phyloP scores from a whole-genome alignment of 139 green algal genomes.

The Chlamydomonas sp. region DNA sequence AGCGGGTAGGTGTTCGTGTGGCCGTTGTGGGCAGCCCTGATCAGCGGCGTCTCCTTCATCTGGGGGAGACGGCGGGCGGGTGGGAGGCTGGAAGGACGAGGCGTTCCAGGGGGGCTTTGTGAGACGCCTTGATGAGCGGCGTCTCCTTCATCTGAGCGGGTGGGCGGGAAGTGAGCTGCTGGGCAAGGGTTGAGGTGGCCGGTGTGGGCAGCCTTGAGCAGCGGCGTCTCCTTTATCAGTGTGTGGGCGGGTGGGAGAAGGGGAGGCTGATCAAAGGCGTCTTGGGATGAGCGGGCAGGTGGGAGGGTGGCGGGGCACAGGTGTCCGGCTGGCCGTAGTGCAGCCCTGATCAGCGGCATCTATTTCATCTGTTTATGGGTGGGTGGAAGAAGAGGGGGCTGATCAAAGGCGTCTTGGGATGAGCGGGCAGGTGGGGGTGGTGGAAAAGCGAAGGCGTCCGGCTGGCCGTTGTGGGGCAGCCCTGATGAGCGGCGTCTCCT shows the following conservation, averaged over 20 bases:
- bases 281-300: not conserved
- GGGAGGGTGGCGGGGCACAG: not conserved
- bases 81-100: no score
- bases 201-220: no score
- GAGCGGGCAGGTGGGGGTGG: no score
- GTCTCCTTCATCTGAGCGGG: constrained; percentile 73
- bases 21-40: constrained; percentile 67
- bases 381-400: constrained; percentile 48
- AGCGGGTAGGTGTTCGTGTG: not conserved
- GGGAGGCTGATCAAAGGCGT: not conserved
- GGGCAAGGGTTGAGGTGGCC: no score
- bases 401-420: no score
- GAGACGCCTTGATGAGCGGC: constrained; percentile 60
- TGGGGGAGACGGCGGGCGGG: no score
- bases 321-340: no score
- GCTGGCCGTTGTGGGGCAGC: constrained; percentile 82
- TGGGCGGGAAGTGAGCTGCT: no score
- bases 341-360: not conserved
- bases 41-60: constrained; percentile 79
- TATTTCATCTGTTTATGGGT: not conserved
- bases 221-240: no score
- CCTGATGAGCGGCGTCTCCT: constrained; percentile 66
- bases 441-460: no score
- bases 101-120: constrained; percentile 42
- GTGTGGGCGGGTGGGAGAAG: no score